A percentile compares a stretch with the other conserved stretches of the same genome.
phyloP scores from a whole-genome alignment of 495 filamentous ascomycete genomes.

The Hypoxylon fragiforme region DNA sequence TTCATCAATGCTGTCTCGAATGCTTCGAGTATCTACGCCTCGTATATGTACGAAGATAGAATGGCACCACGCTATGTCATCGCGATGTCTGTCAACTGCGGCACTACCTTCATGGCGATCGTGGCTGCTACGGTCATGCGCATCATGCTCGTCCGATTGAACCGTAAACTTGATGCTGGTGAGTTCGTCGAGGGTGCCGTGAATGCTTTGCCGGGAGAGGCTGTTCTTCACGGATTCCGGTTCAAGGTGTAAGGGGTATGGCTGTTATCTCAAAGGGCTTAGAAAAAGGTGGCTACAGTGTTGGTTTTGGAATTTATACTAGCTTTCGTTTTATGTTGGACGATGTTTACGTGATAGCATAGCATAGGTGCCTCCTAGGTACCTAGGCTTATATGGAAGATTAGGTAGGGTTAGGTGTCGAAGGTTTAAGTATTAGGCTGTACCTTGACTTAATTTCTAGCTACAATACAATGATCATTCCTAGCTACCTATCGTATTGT shows the following conservation, averaged over 20 bases:
- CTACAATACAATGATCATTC: no score
- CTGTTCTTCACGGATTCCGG: slow-evolving; percentile 63
- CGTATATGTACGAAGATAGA: slow-evolving; percentile 62
- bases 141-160: slow-evolving; percentile 67
- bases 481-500: no score
- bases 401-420: no score
- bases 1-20: slow-evolving; percentile 84
- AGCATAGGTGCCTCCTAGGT: no score
- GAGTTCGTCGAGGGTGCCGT: slow-evolving; percentile 52
- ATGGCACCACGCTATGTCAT: slow-evolving; percentile 57
- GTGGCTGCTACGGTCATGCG: slow-evolving; percentile 64
- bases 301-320: no score
- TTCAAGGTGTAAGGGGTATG: slow-evolving; percentile 53
- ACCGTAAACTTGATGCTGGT: slow-evolving; percentile 69
- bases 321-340: no score
- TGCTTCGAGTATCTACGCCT: slow-evolving; percentile 71
- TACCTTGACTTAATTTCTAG: no score
- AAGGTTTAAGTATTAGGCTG: no score
- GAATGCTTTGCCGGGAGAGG: slow-evolving; percentile 57
- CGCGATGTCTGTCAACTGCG: slow-evolving; percentile 76
- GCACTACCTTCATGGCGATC: slow-evolving; percentile 67
- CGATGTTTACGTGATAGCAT: no score
- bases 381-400: no score
- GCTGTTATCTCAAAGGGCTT: no score
- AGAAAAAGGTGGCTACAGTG: not conserved